phyloP scores from a whole-genome alignment of 2,329 filamentous ascomycete species.

The Diplodia sapinea region DNA sequence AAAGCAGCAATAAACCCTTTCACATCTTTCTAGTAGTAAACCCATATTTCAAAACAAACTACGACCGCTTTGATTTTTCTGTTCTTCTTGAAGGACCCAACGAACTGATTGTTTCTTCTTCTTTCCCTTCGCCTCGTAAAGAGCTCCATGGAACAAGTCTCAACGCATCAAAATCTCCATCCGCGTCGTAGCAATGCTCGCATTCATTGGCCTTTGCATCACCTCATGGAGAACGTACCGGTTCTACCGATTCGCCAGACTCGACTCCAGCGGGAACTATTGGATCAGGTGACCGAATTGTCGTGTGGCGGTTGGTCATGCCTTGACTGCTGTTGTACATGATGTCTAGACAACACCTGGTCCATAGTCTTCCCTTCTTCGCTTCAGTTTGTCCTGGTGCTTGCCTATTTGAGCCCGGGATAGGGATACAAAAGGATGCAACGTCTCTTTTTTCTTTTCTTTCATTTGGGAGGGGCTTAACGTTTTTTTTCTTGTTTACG shows the following conservation, averaged over 20 bases:
- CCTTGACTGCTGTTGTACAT: constrained; percentile 38
- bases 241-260: constrained; percentile 9
- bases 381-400: not conserved
- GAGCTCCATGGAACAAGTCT: constrained; percentile 28
- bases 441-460: not conserved
- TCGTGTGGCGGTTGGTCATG: constrained; percentile 2
- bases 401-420: not conserved
- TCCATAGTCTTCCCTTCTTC: not conserved
- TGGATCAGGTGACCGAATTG: constrained; percentile 16
- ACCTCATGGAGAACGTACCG: constrained; percentile 4
- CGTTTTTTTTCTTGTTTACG: not conserved
- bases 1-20: constrained; percentile 31
- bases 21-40: constrained; percentile 18
- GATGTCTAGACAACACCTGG: not conserved
- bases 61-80: constrained; percentile 8
- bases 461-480: not conserved
- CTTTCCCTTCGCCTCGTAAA: constrained; percentile 9
- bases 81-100: constrained; percentile 9
- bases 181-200: constrained; percentile 9
- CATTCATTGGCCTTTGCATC: constrained; percentile 18
- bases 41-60: constrained; percentile 10
- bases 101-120: constrained; percentile 25
- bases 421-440: constrained; percentile 10
- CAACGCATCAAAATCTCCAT: constrained; percentile 24
- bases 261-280: constrained; percentile 27